Conservation (phyloP, 2,329 filamentous ascomycete genomes). For the Diaporthe amygdali region DNA sequence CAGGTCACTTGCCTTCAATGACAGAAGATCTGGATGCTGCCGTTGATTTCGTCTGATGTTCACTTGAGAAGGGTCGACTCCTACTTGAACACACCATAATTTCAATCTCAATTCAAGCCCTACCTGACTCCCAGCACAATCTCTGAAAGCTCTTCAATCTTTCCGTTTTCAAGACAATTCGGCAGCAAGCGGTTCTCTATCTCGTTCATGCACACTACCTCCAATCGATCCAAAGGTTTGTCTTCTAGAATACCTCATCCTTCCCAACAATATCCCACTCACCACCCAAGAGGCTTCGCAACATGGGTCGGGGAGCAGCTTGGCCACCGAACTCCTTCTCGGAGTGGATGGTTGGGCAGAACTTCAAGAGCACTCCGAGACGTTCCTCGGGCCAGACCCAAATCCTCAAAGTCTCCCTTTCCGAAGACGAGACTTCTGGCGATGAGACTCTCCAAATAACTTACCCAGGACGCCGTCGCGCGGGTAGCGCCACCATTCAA, state of each 20-base stretch:
- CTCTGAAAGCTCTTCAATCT: neutral
- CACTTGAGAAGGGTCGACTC: neutral
- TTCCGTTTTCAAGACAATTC: neutral
- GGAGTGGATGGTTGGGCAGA: slow-evolving; percentile 47
- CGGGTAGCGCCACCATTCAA: slow-evolving; percentile 3
- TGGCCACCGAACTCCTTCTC: slow-evolving; percentile 43
- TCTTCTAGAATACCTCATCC: no score
- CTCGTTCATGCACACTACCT: neutral
- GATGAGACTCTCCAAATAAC: slow-evolving; percentile 54
- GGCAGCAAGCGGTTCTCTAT: no score
- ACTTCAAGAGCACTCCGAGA: slow-evolving; percentile 30
- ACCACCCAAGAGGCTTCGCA: neutral
- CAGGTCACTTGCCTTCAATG: neutral
- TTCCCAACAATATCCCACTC: neutral
- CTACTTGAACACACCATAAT: neutral
- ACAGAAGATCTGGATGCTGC: neutral
- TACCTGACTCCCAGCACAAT: neutral
- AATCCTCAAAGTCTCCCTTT: slow-evolving; percentile 46
- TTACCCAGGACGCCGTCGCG: slow-evolving; percentile 47
- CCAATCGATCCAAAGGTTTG: neutral
- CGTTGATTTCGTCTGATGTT: neutral
- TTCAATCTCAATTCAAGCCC: neutral
- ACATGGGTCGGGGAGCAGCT: slow-evolving; percentile 15
- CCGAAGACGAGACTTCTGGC: slow-evolving; percentile 58
- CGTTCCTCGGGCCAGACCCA: slow-evolving; percentile 28